phyloP scores from a whole-genome alignment of 1,284 basidiomycete genomes.

The Phlebopus sp. region DNA sequence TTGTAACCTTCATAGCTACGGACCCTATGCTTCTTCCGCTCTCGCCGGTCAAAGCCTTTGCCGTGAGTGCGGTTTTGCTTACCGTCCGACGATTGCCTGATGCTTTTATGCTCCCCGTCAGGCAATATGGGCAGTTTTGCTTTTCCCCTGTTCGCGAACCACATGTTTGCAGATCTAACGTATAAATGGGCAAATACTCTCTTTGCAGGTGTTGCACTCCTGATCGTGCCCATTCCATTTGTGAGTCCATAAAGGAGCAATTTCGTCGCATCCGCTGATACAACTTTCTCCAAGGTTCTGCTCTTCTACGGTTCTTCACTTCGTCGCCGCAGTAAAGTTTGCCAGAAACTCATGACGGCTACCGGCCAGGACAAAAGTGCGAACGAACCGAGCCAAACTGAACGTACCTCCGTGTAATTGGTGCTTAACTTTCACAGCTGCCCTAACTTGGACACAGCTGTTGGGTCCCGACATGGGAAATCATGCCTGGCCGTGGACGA shows the following conservation, averaged over 20 bases:
- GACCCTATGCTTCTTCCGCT: constrained; percentile 71
- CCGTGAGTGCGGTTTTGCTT: constrained; percentile 38
- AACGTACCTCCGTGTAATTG: not conserved
- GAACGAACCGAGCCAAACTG: not conserved
- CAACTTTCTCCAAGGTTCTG: constrained; percentile 37
- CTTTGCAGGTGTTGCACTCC: constrained; percentile 56
- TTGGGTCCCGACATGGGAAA: constrained; percentile 4
- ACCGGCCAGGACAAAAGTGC: constrained; percentile 1
- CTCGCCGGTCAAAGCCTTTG: constrained; percentile 72
- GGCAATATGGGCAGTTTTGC: constrained; percentile 57
- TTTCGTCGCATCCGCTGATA: no score
- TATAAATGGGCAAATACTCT: constrained; percentile 71
- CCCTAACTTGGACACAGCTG: not conserved
- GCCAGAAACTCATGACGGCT: constrained; percentile 37
- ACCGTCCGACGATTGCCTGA: not conserved
- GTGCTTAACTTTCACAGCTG: not conserved
- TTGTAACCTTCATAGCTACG: constrained; percentile 44
- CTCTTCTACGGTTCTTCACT: constrained; percentile 63
- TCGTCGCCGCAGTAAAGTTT: constrained; percentile 57
- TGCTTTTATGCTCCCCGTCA: constrained; percentile 16
- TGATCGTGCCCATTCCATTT: constrained; percentile 65
- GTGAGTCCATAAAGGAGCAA: constrained; percentile 34
- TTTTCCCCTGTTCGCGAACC: constrained; percentile 63
- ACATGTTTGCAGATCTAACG: constrained; percentile 56
- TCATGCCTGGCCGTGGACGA: constrained; percentile 11